These are phyloP conservation scores for Euphorbia peplus DNA, from an alignment of 345 rosid species.

Conservation along the genomic window DNA sequence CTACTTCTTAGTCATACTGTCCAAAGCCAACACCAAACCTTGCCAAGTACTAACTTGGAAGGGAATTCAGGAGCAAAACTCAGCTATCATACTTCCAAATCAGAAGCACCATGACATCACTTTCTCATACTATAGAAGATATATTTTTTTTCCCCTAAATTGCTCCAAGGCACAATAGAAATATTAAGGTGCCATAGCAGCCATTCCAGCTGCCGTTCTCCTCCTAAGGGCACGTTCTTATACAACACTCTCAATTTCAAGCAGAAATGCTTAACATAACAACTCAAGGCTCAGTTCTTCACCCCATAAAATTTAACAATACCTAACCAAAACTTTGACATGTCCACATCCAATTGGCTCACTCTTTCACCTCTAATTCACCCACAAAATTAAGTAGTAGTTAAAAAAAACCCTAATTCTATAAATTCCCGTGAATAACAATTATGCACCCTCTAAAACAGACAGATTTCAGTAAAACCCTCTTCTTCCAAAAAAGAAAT, in stretches of 20 bases:
- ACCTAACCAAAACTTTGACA: background rate
- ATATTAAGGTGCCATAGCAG: background rate
- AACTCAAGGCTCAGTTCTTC: background rate
- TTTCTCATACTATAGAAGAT: background rate
- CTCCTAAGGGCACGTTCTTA: background rate
- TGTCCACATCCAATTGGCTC: background rate
- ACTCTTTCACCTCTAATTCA: background rate
- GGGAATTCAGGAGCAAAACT: background rate
- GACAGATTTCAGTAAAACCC: background rate
- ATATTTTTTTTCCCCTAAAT: background rate
- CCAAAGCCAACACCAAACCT: background rate
- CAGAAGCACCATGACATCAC: background rate
- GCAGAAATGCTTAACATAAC: background rate
- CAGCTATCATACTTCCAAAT: background rate
- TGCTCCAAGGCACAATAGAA: background rate
- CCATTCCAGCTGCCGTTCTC: background rate
- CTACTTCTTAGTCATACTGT: background rate
- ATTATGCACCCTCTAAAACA: background rate
- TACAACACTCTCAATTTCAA: background rate
- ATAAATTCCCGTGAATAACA: constrained; percentile 10
- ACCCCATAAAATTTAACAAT: background rate
- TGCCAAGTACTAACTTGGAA: background rate
- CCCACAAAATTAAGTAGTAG: background rate
- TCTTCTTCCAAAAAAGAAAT: background rate
- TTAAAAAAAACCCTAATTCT: constrained; percentile 25